phyloP scores from a whole-genome alignment of 2,329 filamentous ascomycete genomes.

The Exophiala xenobiotica region DNA sequence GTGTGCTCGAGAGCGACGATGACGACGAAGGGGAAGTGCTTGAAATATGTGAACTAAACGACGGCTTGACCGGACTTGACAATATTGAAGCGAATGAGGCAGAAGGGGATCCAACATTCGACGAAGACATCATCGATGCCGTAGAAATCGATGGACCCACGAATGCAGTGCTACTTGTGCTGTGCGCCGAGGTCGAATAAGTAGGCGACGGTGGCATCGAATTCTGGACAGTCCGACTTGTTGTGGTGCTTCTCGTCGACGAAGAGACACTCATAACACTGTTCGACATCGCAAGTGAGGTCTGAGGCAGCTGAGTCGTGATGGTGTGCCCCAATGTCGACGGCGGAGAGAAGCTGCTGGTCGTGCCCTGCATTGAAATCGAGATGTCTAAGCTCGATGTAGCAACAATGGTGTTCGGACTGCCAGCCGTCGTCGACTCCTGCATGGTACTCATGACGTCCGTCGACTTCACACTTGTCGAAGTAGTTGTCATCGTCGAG shows the following conservation, averaged over 20 bases:
- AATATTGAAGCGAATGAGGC: background rate
- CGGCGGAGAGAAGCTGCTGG: background rate
- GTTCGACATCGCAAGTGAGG: background rate
- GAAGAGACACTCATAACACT: too few species aligned
- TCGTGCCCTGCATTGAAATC: background rate
- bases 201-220: background rate
- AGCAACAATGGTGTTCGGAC: too few species aligned
- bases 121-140: background rate
- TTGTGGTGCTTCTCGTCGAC: background rate
- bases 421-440: too few species aligned
- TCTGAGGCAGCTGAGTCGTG: background rate
- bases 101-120: background rate
- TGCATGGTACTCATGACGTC: background rate
- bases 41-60: too few species aligned
- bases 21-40: too few species aligned
- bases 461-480: background rate
- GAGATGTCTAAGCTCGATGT: too few species aligned
- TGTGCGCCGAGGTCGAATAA: background rate
- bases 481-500: background rate
- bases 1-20: background rate
- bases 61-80: too few species aligned
- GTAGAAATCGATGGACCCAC: background rate
- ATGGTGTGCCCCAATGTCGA: background rate
- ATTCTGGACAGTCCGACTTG: background rate
- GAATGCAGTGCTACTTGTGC: background rate